Percentiles rank a stretch among this genome's conserved stretches.
Conservation (phyloP, 495 filamentous ascomycete genomes). For the Xylaria nigripes region DNA sequence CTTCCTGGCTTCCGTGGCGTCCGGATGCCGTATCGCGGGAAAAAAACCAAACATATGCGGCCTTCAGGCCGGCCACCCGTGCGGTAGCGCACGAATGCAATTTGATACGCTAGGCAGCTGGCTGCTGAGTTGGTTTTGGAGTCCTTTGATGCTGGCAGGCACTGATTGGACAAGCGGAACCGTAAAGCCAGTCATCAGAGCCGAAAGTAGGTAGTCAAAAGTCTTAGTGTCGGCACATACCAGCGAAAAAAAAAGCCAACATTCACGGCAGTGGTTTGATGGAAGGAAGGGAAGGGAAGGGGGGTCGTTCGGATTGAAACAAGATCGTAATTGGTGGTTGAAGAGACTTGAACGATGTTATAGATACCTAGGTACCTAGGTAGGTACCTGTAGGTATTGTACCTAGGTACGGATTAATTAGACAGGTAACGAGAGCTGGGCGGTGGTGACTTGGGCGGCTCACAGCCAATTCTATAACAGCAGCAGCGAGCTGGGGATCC, state of each 20-base stretch:
- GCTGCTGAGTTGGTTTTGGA: slow-evolving; percentile 12
- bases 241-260: background rate
- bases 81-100: background rate
- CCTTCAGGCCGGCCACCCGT: background rate
- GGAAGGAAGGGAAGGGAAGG: no score
- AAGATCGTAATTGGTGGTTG: background rate
- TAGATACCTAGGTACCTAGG: background rate
- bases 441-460: background rate
- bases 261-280: background rate
- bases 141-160: slow-evolving; percentile 8
- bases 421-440: background rate
- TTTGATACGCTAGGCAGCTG: background rate
- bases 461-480: background rate
- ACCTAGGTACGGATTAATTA: background rate
- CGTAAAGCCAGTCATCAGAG: slow-evolving; percentile 9
- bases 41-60: background rate
- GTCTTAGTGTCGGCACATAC: background rate
- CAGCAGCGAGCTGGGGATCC: background rate
- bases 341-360: background rate
- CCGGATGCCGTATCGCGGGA: background rate
- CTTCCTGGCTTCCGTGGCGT: background rate
- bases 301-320: no score
- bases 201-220: no score
- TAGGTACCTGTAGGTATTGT: background rate
- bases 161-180: slow-evolving; percentile 4